These are phyloP conservation scores for Stephania cephalantha DNA, from an alignment of 164 flowering plant genomes.

Conservation along the genomic window DNA sequence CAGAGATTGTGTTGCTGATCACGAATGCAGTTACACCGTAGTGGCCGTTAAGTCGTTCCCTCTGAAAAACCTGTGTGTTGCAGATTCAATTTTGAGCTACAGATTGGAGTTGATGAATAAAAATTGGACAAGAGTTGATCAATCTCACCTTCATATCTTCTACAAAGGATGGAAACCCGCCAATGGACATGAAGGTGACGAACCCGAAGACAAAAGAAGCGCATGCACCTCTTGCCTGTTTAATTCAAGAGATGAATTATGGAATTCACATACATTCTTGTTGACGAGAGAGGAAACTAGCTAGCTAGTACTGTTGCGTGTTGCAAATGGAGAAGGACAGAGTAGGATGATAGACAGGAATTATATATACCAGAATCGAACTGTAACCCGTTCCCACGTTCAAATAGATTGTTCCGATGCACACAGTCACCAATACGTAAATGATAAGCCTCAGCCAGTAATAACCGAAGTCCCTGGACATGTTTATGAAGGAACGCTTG, in stretches of 20 bases:
- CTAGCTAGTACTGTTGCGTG: too few relatives aligned
- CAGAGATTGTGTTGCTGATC: slow-evolving; percentile 86
- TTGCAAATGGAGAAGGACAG: neutral
- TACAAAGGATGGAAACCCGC: slow-evolving; percentile 94
- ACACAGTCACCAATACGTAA: slow-evolving; percentile 71
- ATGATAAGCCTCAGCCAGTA: slow-evolving; percentile 94
- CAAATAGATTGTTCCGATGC: slow-evolving; percentile 88
- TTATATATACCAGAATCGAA: slow-evolving; percentile 64
- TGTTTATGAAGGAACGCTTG: slow-evolving; percentile 80
- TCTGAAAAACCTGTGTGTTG: slow-evolving; percentile 74
- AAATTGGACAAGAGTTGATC: neutral
- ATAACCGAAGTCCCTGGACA: slow-evolving; percentile 96
- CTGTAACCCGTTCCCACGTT: slow-evolving; percentile 70
- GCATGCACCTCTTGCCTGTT: slow-evolving; percentile 92
- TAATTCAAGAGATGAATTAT: neutral
- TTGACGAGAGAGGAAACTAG: neutral
- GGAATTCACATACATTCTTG: neutral
- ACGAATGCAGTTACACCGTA: slow-evolving; percentile 81
- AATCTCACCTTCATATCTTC: slow-evolving; percentile 86
- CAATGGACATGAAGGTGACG: slow-evolving; percentile 97
- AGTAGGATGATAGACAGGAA: neutral
- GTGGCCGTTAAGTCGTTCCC: slow-evolving; percentile 91
- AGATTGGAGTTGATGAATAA: neutral
- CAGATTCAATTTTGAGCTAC: neutral
- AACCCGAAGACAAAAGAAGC: slow-evolving; percentile 91